Conservation (phyloP, 2,329 filamentous ascomycete genomes). For the Colletotrichum tanaceti region DNA sequence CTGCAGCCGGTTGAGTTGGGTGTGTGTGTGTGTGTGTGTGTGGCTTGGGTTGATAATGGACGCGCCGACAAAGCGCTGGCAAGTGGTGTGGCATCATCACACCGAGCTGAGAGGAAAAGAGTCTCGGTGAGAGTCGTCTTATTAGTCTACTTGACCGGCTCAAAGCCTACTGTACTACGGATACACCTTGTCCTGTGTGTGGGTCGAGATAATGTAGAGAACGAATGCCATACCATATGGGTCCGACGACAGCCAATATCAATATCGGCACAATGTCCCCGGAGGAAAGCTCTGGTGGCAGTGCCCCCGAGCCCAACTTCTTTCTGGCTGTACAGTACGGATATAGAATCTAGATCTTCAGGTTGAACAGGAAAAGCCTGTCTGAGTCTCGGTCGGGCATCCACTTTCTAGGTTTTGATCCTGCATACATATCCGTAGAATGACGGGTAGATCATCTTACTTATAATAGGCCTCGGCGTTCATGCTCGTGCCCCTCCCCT, state of each 20-base stretch:
- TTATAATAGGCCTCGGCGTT: neutral
- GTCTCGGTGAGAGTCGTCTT: no score
- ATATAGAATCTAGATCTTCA: neutral
- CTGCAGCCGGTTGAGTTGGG: conserved; percentile 3
- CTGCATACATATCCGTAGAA: no score
- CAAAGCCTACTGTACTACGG: no score
- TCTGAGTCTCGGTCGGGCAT: neutral
- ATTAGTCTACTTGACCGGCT: no score
- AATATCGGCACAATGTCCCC: neutral
- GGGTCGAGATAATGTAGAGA: no score
- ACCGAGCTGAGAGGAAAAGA: no score
- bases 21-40: no score
- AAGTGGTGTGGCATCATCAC: no score
- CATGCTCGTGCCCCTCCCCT: neutral
- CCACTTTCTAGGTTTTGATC: neutral
- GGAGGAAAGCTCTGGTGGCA: neutral
- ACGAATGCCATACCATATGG: no score
- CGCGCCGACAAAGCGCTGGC: neutral
- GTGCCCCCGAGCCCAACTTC: neutral
- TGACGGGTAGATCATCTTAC: neutral
- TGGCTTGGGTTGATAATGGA: neutral
- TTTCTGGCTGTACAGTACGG: no score
- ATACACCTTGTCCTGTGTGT: no score
- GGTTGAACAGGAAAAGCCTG: neutral
- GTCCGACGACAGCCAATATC: no score